phyloP scores from a whole-genome alignment of 352 stramenopile genomes.

The Globisporangium acanthophoron region DNA sequence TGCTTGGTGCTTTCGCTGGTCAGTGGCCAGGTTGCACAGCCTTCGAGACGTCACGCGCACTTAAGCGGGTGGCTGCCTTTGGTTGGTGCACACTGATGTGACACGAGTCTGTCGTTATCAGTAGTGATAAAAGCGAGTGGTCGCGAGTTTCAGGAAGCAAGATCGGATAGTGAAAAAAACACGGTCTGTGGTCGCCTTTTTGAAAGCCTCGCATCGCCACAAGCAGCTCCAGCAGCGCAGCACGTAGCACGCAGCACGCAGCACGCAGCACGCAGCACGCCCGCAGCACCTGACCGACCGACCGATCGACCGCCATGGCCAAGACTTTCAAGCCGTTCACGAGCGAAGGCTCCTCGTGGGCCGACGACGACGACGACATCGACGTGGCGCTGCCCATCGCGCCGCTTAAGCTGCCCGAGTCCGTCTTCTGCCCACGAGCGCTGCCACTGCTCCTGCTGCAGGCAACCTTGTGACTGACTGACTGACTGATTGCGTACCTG shows the following conservation, averaged over 20 bases:
- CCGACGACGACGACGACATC: slow-evolving; percentile 65
- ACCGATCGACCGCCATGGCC: slow-evolving; percentile 24
- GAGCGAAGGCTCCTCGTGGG: slow-evolving; percentile 62
- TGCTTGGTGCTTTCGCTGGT: slow-evolving; percentile 1
- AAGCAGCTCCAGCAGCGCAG: background rate
- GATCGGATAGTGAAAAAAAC: slow-evolving; percentile 1
- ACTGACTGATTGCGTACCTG: background rate
- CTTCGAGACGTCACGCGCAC: background rate
- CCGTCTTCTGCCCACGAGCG: slow-evolving; percentile 6
- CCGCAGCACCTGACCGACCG: background rate
- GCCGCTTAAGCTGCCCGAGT: slow-evolving; percentile 40
- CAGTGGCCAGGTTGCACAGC: background rate
- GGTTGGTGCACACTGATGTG: slow-evolving; percentile 34
- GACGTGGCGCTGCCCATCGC: slow-evolving; percentile 45
- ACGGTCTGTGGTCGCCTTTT: background rate
- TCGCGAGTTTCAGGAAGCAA: background rate
- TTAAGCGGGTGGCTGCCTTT: slow-evolving; percentile 14
- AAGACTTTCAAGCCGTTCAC: slow-evolving; percentile 49
- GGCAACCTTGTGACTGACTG: background rate
- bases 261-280: background rate
- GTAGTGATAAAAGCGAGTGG: background rate
- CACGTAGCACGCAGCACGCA: background rate
- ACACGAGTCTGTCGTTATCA: background rate
- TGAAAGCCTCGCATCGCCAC: background rate
- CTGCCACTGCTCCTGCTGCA: background rate